Conservation (phyloP, 345 rosid species). For the Citrus unshiu region DNA sequence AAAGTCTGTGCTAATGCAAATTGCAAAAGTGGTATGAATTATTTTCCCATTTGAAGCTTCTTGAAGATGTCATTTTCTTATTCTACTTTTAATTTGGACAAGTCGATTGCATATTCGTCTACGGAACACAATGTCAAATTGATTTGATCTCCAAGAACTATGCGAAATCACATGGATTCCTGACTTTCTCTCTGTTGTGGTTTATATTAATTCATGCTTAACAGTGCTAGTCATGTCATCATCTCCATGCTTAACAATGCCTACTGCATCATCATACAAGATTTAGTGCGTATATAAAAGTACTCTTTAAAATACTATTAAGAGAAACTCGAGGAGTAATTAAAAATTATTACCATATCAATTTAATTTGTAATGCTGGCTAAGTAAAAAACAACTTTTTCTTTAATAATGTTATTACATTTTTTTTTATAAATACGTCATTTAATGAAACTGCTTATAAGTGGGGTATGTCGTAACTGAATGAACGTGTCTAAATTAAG, state of each 20-base stretch:
- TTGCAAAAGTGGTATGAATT: neutral
- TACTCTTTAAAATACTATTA: neutral
- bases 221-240: neutral
- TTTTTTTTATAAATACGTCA: no score
- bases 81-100: constrained; percentile 1
- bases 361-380: neutral
- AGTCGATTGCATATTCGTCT: neutral
- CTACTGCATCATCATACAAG: neutral
- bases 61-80: constrained; percentile 3
- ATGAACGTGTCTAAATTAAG: no score
- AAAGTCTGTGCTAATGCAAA: neutral
- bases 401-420: no score
- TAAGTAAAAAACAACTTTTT: no score
- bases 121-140: neutral
- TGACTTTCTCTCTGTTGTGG: neutral
- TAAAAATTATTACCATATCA: neutral
- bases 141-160: neutral
- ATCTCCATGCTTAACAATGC: neutral
- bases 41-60: neutral
- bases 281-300: neutral
- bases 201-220: neutral
- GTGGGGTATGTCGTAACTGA: no score
- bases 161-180: neutral
- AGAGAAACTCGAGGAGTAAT: neutral
- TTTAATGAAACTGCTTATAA: no score